phyloP scores from a whole-genome alignment of 2,329 filamentous ascomycete genomes.

The Fusarium nurragi region DNA sequence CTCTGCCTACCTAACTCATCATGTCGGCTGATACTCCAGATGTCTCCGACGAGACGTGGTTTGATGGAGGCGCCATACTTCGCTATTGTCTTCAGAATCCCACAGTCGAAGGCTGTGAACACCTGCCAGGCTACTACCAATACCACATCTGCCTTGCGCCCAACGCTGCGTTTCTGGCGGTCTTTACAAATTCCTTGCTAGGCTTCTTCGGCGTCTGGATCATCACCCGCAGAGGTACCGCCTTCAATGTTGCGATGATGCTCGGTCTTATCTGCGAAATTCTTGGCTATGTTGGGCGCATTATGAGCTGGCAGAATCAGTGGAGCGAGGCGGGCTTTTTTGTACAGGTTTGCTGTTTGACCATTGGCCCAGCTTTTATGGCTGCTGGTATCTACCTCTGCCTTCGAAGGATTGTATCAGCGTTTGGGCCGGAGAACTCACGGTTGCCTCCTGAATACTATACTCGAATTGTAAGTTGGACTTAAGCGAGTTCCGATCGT shows the following conservation, averaged over 20 bases:
- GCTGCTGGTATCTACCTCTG: slow-evolving; percentile 72
- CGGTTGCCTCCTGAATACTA: slow-evolving; percentile 58
- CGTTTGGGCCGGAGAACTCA: slow-evolving; percentile 60
- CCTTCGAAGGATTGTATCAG: slow-evolving; percentile 60
- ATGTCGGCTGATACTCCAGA: slow-evolving; percentile 25
- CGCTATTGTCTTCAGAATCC: no score
- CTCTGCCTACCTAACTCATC: neutral
- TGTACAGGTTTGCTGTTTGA: slow-evolving; percentile 70
- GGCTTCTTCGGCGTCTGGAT: slow-evolving; percentile 54
- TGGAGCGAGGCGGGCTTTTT: slow-evolving; percentile 60
- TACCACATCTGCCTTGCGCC: slow-evolving; percentile 62
- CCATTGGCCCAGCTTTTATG: slow-evolving; percentile 72
- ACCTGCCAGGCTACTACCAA: slow-evolving; percentile 56
- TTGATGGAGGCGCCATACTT: no score
- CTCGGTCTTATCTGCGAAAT: slow-evolving; percentile 65
- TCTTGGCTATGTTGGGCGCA: slow-evolving; percentile 67
- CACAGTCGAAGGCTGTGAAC: no score
- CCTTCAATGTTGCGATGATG: slow-evolving; percentile 63
- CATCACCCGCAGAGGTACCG: slow-evolving; percentile 57
- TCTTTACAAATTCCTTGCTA: slow-evolving; percentile 60
- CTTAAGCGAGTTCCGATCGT: no score
- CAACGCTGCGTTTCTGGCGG: slow-evolving; percentile 60
- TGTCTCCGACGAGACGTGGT: no score
- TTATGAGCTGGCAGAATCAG: slow-evolving; percentile 64
- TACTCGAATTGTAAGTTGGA: slow-evolving; percentile 56